These are phyloP conservation scores for Aspergillus transmontanensis DNA, from an alignment of 2,329 filamentous ascomycete genomes.

Conservation along the genomic window DNA sequence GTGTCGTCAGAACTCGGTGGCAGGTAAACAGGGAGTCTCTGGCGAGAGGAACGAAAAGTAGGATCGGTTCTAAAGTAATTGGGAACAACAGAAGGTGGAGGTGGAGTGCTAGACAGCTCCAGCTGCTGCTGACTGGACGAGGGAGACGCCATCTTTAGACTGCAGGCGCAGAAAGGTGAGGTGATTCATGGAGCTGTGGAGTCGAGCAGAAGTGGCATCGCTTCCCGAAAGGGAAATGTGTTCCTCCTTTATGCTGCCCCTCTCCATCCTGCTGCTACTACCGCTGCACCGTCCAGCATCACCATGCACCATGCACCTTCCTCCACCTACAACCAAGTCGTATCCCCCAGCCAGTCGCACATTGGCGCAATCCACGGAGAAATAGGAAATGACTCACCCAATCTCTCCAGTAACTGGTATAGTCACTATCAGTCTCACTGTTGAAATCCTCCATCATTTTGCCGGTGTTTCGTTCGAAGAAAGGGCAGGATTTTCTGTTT, in stretches of 20 bases:
- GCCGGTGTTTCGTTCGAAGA: conserved; percentile 1
- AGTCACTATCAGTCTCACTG: conserved; percentile 97
- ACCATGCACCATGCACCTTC: conserved; percentile 4
- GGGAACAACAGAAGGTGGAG: neutral
- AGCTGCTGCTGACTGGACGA: neutral
- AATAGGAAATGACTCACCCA: conserved; percentile 70
- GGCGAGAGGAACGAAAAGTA: neutral
- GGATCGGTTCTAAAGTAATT: neutral
- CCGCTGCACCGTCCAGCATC: neutral
- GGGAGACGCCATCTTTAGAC: neutral
- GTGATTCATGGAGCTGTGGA: neutral
- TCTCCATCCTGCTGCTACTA: neutral
- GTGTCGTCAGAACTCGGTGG: neutral
- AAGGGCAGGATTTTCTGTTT: neutral
- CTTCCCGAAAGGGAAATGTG: neutral
- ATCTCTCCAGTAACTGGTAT: conserved; percentile 98
- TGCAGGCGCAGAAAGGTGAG: neutral
- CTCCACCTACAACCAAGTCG: conserved; percentile 10
- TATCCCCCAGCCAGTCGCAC: conserved; percentile 8
- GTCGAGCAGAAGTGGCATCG: neutral
- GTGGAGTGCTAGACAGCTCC: neutral
- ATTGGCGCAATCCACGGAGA: conserved; percentile 14
- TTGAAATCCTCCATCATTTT: conserved; percentile 89
- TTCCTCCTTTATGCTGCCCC: neutral
- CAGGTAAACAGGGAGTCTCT: neutral